Percentiles rank a stretch among this genome's conserved stretches.
These are phyloP conservation scores for Verticillium zaregamsianum DNA, from an alignment of 2,329 filamentous ascomycete species.

Conservation along the genomic window DNA sequence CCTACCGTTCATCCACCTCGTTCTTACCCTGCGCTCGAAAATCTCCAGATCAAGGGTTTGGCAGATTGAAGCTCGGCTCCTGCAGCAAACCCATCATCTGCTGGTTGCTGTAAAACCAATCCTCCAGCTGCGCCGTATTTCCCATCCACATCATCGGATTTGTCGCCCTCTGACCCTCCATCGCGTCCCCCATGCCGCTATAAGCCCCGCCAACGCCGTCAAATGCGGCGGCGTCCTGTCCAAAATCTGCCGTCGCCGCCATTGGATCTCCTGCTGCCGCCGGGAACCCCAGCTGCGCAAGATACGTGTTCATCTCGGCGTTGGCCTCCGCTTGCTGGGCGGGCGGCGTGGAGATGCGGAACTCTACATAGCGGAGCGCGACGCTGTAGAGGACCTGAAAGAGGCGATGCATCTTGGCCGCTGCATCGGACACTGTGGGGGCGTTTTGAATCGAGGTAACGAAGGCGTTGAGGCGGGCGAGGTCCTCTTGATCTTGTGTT, in stretches of 20 bases:
- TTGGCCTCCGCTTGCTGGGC: constrained; percentile 26
- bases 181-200: not conserved
- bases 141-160: constrained; percentile 30
- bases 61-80: constrained; percentile 13
- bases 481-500: constrained; percentile 35
- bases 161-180: constrained; percentile 10
- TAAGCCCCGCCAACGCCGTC: not conserved
- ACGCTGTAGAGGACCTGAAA: constrained; percentile 56
- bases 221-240: not conserved
- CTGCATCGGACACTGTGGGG: constrained; percentile 40
- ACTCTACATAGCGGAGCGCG: constrained; percentile 54
- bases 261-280: not conserved
- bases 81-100: constrained; percentile 31
- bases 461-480: constrained; percentile 44
- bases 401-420: constrained; percentile 51
- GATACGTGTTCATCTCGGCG: constrained; percentile 44
- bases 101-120: constrained; percentile 33
- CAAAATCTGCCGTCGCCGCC: constrained; percentile 4
- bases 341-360: constrained; percentile 30
- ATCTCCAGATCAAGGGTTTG: not conserved
- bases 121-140: constrained; percentile 29
- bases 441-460: constrained; percentile 46
- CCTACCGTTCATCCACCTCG: not conserved
- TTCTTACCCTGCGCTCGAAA: not conserved
- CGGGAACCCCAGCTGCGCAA: constrained; percentile 46